A percentile compares a stretch with the other conserved stretches of the same genome.
Conservation (phyloP, 257 asterid genomes). For the Leonotis leonurus region DNA sequence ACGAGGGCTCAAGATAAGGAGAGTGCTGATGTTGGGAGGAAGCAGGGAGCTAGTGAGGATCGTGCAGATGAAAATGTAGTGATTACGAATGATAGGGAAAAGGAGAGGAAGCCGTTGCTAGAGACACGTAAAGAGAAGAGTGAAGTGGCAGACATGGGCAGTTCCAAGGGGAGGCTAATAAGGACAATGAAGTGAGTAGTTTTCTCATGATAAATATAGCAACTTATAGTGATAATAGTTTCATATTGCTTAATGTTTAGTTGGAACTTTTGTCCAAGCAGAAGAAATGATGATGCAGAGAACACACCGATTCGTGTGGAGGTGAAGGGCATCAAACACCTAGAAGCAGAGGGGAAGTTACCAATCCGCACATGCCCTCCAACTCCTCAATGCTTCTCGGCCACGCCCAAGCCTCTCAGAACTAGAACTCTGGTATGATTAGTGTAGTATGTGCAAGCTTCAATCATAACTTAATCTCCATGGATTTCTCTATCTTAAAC, state of each 20-base stretch:
- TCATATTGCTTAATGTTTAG: background rate
- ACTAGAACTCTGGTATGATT: slow-evolving; percentile 47
- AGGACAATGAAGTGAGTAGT: slow-evolving; percentile 54
- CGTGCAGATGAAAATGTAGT: slow-evolving; percentile 3
- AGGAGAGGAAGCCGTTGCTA: slow-evolving; percentile 69
- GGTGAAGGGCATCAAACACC: slow-evolving; percentile 39
- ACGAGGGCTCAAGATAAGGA: slow-evolving; percentile 44
- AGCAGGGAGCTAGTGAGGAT: background rate
- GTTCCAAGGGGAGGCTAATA: slow-evolving; percentile 45
- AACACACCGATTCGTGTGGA: slow-evolving; percentile 63
- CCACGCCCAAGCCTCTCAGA: slow-evolving; percentile 41
- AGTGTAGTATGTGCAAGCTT: slow-evolving; percentile 13
- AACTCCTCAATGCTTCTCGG: slow-evolving; percentile 92
- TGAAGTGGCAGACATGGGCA: slow-evolving; percentile 31
- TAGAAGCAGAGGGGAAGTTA: slow-evolving; percentile 26
- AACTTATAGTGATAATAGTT: background rate
- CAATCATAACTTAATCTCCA: background rate
- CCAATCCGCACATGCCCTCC: slow-evolving; percentile 87
- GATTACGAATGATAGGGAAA: slow-evolving; percentile 32
- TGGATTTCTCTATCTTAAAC: background rate
- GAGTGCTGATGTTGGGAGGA: slow-evolving; percentile 13
- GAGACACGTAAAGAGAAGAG: slow-evolving; percentile 37
- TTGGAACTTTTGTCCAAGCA: slow-evolving; percentile 26
- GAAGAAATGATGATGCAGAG: slow-evolving; percentile 66
- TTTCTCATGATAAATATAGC: background rate